Evolutionary conservation across 2,329 filamentous ascomycete species (phyloP).

Genomic region (Microcyclospora tardicrescens): DNA sequence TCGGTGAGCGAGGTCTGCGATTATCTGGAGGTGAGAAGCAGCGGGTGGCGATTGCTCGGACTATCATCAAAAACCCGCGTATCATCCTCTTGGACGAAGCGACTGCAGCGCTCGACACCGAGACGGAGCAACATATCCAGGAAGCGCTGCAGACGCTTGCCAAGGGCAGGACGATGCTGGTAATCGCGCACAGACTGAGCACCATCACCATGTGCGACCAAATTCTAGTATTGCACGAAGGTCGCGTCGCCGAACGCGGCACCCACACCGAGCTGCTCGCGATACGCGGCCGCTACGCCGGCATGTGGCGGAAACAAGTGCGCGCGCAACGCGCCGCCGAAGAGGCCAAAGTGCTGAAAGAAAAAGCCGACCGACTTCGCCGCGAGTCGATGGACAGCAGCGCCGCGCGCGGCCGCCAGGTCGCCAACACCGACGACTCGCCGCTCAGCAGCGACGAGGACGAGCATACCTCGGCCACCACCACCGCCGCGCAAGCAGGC

Average conservation of each 20-base stretch:
- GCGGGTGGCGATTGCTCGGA: conserved; percentile 82
- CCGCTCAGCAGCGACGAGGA: conserved; percentile 25
- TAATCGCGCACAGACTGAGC: conserved; percentile 66
- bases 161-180: conserved; percentile 77
- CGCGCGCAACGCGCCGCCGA: conserved; percentile 37
- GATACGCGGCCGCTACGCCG: conserved; percentile 33
- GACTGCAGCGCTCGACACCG: conserved; percentile 79
- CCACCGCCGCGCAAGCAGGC: conserved; percentile 2
- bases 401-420: conserved; percentile 15
- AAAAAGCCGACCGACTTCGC: conserved; percentile 36
- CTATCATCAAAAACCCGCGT: conserved; percentile 79
- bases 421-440: conserved; percentile 22
- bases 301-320: conserved; percentile 42
- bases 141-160: conserved; percentile 70
- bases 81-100: conserved; percentile 92
- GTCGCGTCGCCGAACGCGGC: conserved; percentile 38
- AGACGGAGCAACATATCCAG: conserved; percentile 89
- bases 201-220: conserved; percentile 44
- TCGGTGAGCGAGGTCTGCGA: conserved; percentile 77
- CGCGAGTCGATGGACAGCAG: conserved; percentile 35
- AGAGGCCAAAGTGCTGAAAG: conserved; percentile 36
- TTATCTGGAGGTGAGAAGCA: conserved; percentile 89
- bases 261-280: conserved; percentile 39
- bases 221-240: conserved; percentile 42
- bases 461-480: conserved; percentile 7